Evolutionary conservation across 1,139 yeast genomes (phyloP), one percentile per base, ranked within the genome.

Genomic region (Ashbya aceris): DNA sequence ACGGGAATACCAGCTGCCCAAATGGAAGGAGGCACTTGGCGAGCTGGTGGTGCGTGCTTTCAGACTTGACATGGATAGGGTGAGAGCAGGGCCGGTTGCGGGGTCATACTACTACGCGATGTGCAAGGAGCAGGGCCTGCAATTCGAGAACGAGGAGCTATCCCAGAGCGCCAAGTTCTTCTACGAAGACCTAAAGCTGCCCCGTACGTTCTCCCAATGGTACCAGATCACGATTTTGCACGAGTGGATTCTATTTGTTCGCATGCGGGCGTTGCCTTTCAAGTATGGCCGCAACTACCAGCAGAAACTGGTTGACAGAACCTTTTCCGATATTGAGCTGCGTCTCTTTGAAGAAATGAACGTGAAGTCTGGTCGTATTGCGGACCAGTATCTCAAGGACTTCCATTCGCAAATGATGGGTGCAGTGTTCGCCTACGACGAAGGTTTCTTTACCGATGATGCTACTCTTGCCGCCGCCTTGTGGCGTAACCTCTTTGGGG

Each of bases 181-280:
- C 68, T 89, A 85, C 58, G 83, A 83, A 45, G 83, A 91, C 8
- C 68, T 91, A 46, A 80, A 76, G 20, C 69, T 93, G 56, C 96
- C 96, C 17, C 73, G 75, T 58, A 81, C 96, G 0, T 91, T 89
- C 59, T 78, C 91, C 23, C 95, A 87, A 64, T 91, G 96, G 95
- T 89, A 82, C 60, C 97, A 89, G 65, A 83, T 91, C 51, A 83
- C 95, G 5, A 73, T 83, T 3, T 71, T 91, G 51, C 98, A 91
- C 62, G 79, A 85, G 49, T 91, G 99, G 99, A 80, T 91, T 58
- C 70, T 91, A 41, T 81, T 83, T 53, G 95, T 85, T 11, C 77
- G 98, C 58, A 87, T 91, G 96, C 77, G 99, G 61, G 94, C 94
- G 13, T 73, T 93, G 81, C 97, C 97, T 0, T 81, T 81, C 61